Percentiles rank a stretch among this genome's conserved stretches.
Evolutionary conservation across 768 basidiomycete genomes (phyloP).

Genomic region (Pleurotus tuoliensis): DNA sequence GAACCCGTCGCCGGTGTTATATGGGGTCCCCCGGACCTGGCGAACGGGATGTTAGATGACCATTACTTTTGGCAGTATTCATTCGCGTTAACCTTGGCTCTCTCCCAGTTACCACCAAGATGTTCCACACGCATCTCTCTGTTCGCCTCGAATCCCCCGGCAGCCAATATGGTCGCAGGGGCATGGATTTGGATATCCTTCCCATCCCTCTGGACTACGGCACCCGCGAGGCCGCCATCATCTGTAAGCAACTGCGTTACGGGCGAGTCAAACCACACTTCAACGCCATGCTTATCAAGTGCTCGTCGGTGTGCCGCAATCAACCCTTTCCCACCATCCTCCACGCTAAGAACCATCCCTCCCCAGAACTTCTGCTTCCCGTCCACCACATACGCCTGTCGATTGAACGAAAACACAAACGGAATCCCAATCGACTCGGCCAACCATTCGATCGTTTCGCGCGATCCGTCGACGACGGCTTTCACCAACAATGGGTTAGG

Average conservation of each 20-base stretch:
- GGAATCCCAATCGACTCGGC: conserved; percentile 44
- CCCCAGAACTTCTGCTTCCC: conserved; percentile 70
- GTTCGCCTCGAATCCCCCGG: conserved; percentile 66
- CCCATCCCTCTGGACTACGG: conserved; percentile 39
- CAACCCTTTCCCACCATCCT: conserved; percentile 65
- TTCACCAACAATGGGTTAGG: conserved; percentile 47
- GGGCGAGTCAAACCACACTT: conserved; percentile 54
- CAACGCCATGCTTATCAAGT: conserved; percentile 44
- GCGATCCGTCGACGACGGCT: conserved; percentile 50
- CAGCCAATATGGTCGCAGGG: conserved; percentile 53
- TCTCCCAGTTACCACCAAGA: conserved; percentile 56
- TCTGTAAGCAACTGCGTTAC: conserved; percentile 37
- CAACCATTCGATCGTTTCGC: conserved; percentile 57
- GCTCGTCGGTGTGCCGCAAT: conserved; percentile 52
- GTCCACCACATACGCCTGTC: conserved; percentile 64
- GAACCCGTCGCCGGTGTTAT: conserved; percentile 66
- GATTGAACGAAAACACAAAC: conserved; percentile 57
- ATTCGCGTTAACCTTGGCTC: conserved; percentile 41
- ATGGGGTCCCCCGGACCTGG: conserved; percentile 68
- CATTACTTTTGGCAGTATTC: background rate
- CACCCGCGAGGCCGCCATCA: conserved; percentile 38
- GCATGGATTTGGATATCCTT: conserved; percentile 31
- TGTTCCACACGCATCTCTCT: conserved; percentile 44
- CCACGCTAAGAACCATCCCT: conserved; percentile 58
- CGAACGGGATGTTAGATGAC: background rate